Conservation (phyloP, 2,329 filamentous ascomycete species). For the Penicillium palitans region DNA sequence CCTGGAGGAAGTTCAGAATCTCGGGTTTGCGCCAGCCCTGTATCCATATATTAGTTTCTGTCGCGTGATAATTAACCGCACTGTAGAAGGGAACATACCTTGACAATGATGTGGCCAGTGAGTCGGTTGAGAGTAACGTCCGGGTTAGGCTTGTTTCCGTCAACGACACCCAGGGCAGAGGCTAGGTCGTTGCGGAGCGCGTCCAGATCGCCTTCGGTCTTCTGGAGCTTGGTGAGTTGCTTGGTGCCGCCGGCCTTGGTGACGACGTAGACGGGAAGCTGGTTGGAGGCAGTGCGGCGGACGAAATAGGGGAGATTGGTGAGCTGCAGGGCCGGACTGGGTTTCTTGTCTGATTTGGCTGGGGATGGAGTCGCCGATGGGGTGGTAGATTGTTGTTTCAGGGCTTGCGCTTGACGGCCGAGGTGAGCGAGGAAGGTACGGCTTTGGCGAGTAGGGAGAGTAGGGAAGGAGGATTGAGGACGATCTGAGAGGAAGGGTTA, state of each 20-base stretch:
- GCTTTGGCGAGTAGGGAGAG: slow-evolving; percentile 31
- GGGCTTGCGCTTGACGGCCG: slow-evolving; percentile 37
- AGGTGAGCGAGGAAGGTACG: slow-evolving; percentile 42
- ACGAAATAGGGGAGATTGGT: slow-evolving; percentile 67
- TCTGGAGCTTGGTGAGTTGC: slow-evolving; percentile 72
- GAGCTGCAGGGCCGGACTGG: slow-evolving; percentile 32
- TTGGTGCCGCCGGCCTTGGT: slow-evolving; percentile 74
- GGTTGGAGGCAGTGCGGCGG: slow-evolving; percentile 66
- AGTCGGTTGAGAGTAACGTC: slow-evolving; percentile 56
- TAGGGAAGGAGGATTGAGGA: slow-evolving; percentile 24
- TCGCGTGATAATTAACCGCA: neutral
- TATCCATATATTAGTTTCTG: slow-evolving; percentile 15
- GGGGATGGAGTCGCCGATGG: slow-evolving; percentile 23
- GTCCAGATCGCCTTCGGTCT: slow-evolving; percentile 70
- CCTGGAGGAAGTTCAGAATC: slow-evolving; percentile 50
- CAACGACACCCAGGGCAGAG: slow-evolving; percentile 56
- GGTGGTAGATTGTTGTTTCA: slow-evolving; percentile 39
- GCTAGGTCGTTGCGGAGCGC: slow-evolving; percentile 65
- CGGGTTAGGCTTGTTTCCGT: slow-evolving; percentile 42
- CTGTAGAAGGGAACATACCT: slow-evolving; percentile 50
- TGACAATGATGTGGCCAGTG: slow-evolving; percentile 74
- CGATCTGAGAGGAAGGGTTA: slow-evolving; percentile 22
- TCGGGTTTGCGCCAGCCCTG: slow-evolving; percentile 54
- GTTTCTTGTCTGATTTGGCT: slow-evolving; percentile 14
- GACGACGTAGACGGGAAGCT: slow-evolving; percentile 75